Evolutionary conservation across 2,329 filamentous ascomycete genomes (phyloP).

Genomic region (Exophiala aquamarina): DNA sequence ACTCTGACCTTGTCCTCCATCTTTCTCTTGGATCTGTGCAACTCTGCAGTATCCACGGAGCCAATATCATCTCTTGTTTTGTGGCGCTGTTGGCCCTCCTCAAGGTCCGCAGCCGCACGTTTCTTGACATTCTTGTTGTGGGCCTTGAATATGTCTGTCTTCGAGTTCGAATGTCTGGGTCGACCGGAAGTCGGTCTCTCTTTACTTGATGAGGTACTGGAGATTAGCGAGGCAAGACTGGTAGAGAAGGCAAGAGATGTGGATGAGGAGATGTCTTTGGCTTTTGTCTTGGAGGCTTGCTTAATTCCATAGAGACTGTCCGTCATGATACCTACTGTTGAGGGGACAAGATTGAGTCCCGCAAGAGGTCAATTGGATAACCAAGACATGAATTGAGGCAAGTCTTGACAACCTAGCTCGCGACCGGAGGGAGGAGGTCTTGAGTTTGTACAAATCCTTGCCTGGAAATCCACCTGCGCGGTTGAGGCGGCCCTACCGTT

Average conservation of each 20-base stretch:
- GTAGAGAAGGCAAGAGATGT: constrained; percentile 83
- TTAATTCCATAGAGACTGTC: constrained; percentile 77
- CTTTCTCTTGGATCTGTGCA: constrained; percentile 69
- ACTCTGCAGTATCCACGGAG: constrained; percentile 54
- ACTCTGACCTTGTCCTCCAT: constrained; percentile 89
- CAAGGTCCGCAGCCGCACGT: constrained; percentile 61
- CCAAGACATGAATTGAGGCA: no score
- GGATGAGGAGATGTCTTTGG: constrained; percentile 67
- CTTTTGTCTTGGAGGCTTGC: constrained; percentile 64
- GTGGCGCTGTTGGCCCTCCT: constrained; percentile 62
- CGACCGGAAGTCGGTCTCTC: constrained; percentile 42
- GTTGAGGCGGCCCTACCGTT: no score
- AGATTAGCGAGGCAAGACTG: constrained; percentile 79
- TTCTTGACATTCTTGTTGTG: constrained; percentile 65
- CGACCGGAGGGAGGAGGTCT: no score
- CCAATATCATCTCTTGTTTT: constrained; percentile 61
- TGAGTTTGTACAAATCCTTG: no score
- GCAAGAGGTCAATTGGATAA: no score
- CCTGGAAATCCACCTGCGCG: no score
- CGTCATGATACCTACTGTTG: constrained; percentile 37
- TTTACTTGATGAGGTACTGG: constrained; percentile 50
- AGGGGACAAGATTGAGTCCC: no score
- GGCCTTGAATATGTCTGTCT: constrained; percentile 67
- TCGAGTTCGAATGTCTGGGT: constrained; percentile 50
- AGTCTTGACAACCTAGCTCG: no score